These are phyloP conservation scores for Corymbia maculata DNA, from an alignment of 345 rosid species.

Conservation along the genomic window DNA sequence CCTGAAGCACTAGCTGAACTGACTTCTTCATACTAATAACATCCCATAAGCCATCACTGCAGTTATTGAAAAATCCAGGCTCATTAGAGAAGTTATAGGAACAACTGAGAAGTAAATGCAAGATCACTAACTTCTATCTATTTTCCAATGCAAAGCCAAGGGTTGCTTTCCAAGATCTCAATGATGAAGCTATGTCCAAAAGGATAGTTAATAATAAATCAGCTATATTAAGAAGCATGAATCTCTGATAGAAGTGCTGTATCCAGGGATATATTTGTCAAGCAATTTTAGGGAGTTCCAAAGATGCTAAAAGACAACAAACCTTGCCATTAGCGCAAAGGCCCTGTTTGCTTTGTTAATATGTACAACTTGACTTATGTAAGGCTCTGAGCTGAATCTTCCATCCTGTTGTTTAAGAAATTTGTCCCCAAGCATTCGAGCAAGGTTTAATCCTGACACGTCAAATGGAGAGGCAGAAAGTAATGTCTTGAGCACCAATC, in stretches of 20 bases:
- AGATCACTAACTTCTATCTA: background rate
- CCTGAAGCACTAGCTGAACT: conserved; percentile 64
- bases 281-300: background rate
- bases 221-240: background rate
- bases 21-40: conserved; percentile 73
- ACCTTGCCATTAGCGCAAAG: conserved; percentile 88
- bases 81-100: background rate
- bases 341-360: conserved; percentile 41
- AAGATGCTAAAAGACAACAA: background rate
- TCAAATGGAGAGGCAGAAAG: background rate
- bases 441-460: conserved; percentile 71
- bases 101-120: background rate
- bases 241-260: background rate
- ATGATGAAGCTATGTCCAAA: background rate
- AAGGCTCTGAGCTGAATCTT: conserved; percentile 84
- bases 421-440: conserved; percentile 97
- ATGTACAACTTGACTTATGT: conserved; percentile 59
- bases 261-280: background rate
- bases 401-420: conserved; percentile 83
- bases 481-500: background rate
- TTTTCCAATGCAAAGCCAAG: background rate
- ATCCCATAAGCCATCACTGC: conserved; percentile 96
- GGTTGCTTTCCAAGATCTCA: background rate
- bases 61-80: background rate
- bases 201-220: background rate